Base-by-base conservation (phyloP, 306 rosid genomes). In the Vigna angularis region DNA sequence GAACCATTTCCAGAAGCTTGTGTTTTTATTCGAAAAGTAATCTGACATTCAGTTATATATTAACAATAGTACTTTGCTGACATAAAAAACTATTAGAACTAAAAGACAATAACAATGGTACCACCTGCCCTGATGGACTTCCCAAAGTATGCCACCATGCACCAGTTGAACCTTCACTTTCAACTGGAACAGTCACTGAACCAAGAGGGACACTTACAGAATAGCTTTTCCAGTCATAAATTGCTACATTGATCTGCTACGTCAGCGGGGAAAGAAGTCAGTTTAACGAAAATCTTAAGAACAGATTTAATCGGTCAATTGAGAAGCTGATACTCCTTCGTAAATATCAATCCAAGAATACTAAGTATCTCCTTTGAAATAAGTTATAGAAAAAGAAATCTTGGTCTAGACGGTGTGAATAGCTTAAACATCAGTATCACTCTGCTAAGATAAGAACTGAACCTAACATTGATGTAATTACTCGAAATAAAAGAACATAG, bases 91-190 rank as follows among this genome's bases (percentile, higher is more conserved):
- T 42, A 12, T 12, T 45, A 45, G 55, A 48, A 56, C 55, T 63
- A 79, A 56, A 73, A 68, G 51, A 28, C 74, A 75, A 30, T 30
- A 75, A 48, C 11, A 44, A 57, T 38, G 58, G 69, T 42, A 73
- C 57, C 79, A 95, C 98, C 98, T 95, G 98, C 78, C 98, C 98
- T 17, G 98, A 91, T 70, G 91, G n/a, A 84, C 95, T 92, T 76
- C 92, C 89, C 82, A 95, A 84, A 67, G 87, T 55, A 86, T 92
- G 73, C 98, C 98, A 95, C 40, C 79, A 86, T 75, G 98, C 87
- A 83, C 93, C 96, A 50, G 97, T 88, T 86, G 89, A 93, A 72
- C 93, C 95, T 89, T 90, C 98, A 36, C 77, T 86, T 86, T 95
- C 92, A 83, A 95, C 90, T 40, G 86, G 86, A 85, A 95, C 92